Evolutionary conservation across 2,329 filamentous ascomycete species (phyloP).

Genomic region (Didymella sp.): DNA sequence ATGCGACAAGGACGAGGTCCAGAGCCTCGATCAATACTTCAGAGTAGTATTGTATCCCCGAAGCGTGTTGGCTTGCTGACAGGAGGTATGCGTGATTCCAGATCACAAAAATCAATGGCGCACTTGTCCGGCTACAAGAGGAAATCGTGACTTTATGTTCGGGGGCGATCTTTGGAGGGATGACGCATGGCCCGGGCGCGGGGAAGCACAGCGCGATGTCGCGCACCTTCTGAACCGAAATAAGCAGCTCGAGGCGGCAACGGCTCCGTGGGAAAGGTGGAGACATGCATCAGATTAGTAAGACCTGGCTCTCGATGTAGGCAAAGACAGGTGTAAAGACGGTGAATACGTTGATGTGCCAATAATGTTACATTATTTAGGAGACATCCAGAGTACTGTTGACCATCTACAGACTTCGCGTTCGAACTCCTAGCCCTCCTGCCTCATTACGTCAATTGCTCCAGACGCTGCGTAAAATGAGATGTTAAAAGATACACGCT

Average conservation of each 20-base stretch:
- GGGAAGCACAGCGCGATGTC: slow-evolving; percentile 10
- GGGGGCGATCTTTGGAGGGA: slow-evolving; percentile 1
- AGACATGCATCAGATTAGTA: slow-evolving; percentile 4
- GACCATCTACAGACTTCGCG: slow-evolving; percentile 23
- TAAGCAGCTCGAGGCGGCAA: slow-evolving; percentile 7
- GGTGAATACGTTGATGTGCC: not conserved
- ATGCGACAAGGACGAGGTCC: not conserved
- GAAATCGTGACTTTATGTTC: slow-evolving; percentile 6
- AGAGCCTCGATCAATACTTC: slow-evolving; percentile 11
- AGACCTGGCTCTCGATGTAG: not conserved
- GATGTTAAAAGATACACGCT: slow-evolving; percentile 4
- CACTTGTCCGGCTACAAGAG: not conserved
- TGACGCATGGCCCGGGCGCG: slow-evolving; percentile 16
- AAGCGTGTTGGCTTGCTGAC: slow-evolving; percentile 4
- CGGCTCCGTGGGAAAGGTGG: slow-evolving; percentile 7
- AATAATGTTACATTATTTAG: slow-evolving; percentile 20
- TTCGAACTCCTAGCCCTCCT: slow-evolving; percentile 20
- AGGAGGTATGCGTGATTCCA: slow-evolving; percentile 1
- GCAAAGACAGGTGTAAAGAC: not conserved
- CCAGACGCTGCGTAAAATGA: slow-evolving; percentile 15
- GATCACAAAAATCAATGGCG: slow-evolving; percentile 1
- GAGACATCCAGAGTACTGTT: slow-evolving; percentile 10
- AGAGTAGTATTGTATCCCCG: slow-evolving; percentile 13
- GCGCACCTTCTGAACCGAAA: slow-evolving; percentile 5
- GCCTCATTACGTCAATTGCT: slow-evolving; percentile 26